These are phyloP conservation scores for Diaporthe sp. DNA, from an alignment of 2,329 filamentous ascomycete genomes.

Conservation along the genomic window DNA sequence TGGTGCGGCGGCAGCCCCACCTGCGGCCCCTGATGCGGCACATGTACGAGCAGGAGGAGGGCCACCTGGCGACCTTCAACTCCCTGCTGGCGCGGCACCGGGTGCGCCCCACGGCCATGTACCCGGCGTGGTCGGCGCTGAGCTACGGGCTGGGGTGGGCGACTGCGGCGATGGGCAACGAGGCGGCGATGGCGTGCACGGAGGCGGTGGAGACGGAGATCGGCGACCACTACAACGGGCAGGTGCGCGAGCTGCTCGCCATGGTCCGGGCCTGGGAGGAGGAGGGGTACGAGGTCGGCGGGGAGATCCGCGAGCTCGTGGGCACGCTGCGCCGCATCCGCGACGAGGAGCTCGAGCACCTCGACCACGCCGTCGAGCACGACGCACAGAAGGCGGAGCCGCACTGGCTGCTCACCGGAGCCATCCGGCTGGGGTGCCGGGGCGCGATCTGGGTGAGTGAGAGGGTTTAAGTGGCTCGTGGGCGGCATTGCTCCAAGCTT, in stretches of 20 bases:
- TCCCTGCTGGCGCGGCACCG: conserved; percentile 85
- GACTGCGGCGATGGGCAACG: conserved; percentile 88
- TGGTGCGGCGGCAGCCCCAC: conserved; percentile 85
- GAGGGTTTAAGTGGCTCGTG: conserved; percentile 56
- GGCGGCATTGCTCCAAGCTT: neutral
- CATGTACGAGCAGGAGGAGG: conserved; percentile 97
- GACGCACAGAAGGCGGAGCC: conserved; percentile 92
- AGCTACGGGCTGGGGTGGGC: conserved; percentile 89
- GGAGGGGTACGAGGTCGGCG: conserved; percentile 83
- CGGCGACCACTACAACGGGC: conserved; percentile 93
- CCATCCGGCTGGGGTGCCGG: conserved; percentile 91
- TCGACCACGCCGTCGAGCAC: conserved; percentile 94
- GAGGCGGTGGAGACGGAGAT: conserved; percentile 99
- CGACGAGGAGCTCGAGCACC: conserved; percentile 96
- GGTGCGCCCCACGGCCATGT: conserved; percentile 92
- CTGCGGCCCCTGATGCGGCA: conserved; percentile 93
- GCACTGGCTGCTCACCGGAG: conserved; percentile 88
- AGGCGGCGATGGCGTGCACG: conserved; percentile 98
- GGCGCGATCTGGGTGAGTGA: conserved; percentile 95
- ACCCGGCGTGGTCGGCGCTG: conserved; percentile 87
- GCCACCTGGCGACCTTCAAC: conserved; percentile 90
- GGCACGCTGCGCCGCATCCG: conserved; percentile 84
- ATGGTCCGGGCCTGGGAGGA: conserved; percentile 84
- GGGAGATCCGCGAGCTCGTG: conserved; percentile 81
- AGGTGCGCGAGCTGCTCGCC: conserved; percentile 84